Evolutionary conservation across 306 rosid genomes (phyloP).

Genomic region (Cucurbita pepo): DNA sequence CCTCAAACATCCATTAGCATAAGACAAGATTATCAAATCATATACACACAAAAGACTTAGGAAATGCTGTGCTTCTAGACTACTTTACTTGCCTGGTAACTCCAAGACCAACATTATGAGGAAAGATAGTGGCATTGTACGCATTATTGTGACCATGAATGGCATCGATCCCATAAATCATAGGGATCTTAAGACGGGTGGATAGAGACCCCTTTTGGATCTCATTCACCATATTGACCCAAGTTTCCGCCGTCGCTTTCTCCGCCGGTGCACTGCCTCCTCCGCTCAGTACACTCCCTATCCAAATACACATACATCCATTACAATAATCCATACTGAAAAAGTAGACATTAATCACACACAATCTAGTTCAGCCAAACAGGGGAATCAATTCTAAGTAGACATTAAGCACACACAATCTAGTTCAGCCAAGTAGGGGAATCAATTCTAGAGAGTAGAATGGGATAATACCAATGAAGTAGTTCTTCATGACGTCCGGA

Average conservation of each 20-base stretch:
- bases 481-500: slow-evolving; percentile 43
- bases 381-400: background rate
- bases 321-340: too few relatives aligned
- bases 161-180: slow-evolving; percentile 96
- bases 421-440: background rate
- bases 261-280: slow-evolving; percentile 92
- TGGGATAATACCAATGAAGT: slow-evolving; percentile 50
- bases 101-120: slow-evolving; percentile 92
- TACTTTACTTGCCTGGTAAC: slow-evolving; percentile 62
- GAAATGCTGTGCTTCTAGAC: background rate
- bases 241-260: slow-evolving; percentile 58
- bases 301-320: background rate
- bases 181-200: slow-evolving; percentile 84
- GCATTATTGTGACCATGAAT: slow-evolving; percentile 94
- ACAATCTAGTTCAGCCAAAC: background rate
- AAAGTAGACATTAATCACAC: background rate
- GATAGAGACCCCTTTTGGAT: slow-evolving; percentile 62
- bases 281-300: slow-evolving; percentile 97
- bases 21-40: background rate
- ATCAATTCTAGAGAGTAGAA: background rate
- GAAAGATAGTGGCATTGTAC: slow-evolving; percentile 69
- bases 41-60: background rate
- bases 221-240: slow-evolving; percentile 72
- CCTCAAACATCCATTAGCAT: background rate
- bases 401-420: background rate